Evolutionary conservation across 345 rosid genomes (phyloP).

Genomic region (Ricinus communis): DNA sequence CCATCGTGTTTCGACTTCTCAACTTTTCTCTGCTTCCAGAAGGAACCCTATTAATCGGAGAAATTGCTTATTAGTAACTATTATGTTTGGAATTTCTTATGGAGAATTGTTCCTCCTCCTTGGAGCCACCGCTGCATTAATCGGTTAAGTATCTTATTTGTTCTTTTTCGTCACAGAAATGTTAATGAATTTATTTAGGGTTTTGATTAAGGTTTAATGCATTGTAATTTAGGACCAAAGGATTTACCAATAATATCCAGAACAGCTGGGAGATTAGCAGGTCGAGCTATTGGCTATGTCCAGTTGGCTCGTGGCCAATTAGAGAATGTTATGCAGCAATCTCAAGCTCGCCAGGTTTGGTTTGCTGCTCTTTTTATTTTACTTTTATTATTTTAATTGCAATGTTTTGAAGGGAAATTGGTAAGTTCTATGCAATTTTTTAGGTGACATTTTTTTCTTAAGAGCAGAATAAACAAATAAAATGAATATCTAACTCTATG

Average conservation of each 20-base stretch:
- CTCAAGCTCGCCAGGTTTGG: conserved; percentile 85
- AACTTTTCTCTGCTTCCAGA: too few species aligned
- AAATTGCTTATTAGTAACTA: too few species aligned
- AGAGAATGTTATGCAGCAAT: conserved; percentile 73
- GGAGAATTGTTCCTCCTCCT: conserved; percentile 34
- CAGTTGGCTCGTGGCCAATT: conserved; percentile 90
- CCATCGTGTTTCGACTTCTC: too few species aligned
- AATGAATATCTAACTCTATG: too few species aligned
- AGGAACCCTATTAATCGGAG: too few species aligned
- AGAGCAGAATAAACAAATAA: too few species aligned
- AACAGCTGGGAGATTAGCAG: conserved; percentile 74
- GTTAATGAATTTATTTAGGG: background rate
- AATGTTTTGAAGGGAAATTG: background rate
- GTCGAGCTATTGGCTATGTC: conserved; percentile 77
- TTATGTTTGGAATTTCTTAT: conserved; percentile 31
- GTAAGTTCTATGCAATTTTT: too few species aligned
- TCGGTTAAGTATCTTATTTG: conserved; percentile 15
- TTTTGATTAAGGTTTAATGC: background rate
- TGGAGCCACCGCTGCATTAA: conserved; percentile 31
- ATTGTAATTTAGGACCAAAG: conserved; percentile 59
- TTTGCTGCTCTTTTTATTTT: background rate
- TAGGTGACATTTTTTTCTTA: background rate
- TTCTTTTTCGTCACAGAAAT: background rate
- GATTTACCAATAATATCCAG: conserved; percentile 76
- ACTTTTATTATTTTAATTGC: background rate